A percentile compares a stretch with the other conserved stretches of the same genome.
phyloP scores from a whole-genome alignment of 768 basidiomycete genomes.

The Leccinum aurantiacum region DNA sequence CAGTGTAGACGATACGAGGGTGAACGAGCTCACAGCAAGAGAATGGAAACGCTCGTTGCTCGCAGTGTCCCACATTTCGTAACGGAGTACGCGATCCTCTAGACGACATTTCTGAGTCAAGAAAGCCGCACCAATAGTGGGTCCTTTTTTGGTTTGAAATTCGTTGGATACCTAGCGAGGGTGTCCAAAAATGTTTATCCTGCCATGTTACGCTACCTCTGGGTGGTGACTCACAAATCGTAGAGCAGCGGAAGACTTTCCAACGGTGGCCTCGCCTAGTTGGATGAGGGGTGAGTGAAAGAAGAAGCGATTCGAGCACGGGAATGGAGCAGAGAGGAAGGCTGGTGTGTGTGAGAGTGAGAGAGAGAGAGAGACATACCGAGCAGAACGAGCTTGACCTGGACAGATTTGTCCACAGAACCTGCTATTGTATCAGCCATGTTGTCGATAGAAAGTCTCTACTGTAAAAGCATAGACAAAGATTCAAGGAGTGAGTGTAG shows the following conservation, averaged over 20 bases:
- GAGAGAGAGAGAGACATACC: slow-evolving; percentile 49
- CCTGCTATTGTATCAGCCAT: slow-evolving; percentile 80
- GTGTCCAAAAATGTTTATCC: background rate
- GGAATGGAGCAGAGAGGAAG: background rate
- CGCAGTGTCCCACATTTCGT: slow-evolving; percentile 98
- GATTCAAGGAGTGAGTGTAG: background rate
- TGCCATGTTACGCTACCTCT: slow-evolving; percentile 12
- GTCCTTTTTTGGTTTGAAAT: slow-evolving; percentile 98
- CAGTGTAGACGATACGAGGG: slow-evolving; percentile 5
- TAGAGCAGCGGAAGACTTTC: slow-evolving; percentile 97
- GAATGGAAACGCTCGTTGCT: slow-evolving; percentile 98
- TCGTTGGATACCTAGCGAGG: slow-evolving; percentile 81
- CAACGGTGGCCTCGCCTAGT: slow-evolving; percentile 95
- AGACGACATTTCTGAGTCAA: slow-evolving; percentile 93
- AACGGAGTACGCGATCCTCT: slow-evolving; percentile 89
- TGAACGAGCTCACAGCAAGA: slow-evolving; percentile 65
- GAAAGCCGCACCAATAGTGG: slow-evolving; percentile 96
- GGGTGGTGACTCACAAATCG: slow-evolving; percentile 71
- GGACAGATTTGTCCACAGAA: slow-evolving; percentile 84
- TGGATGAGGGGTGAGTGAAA: background rate
- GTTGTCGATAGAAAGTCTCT: slow-evolving; percentile 16
- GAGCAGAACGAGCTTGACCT: slow-evolving; percentile 96
- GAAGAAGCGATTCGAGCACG: background rate
- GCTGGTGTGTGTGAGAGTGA: background rate
- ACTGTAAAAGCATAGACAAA: slow-evolving; percentile 3